Conservation (phyloP, 441 rosid genomes). For the Codiaeum variegatum region DNA sequence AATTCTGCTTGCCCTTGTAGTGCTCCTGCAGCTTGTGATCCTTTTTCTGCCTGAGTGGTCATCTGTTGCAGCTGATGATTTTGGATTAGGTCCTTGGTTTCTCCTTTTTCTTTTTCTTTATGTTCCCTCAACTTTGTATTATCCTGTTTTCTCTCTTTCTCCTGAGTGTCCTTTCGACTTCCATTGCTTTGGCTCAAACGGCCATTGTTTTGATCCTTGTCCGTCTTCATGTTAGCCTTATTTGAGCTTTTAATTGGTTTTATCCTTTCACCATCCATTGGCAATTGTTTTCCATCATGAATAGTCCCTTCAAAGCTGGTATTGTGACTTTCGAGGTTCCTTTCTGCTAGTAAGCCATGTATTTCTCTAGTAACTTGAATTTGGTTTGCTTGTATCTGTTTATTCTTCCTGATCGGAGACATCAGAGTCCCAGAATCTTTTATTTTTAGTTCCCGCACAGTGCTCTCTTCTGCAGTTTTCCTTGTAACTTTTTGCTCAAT, state of each 20-base stretch:
- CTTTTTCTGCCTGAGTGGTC: constrained; percentile 23
- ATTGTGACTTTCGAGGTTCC: constrained; percentile 20
- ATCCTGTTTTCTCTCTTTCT: constrained; percentile 36
- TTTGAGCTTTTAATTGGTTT: constrained; percentile 27
- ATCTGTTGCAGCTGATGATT: constrained; percentile 38
- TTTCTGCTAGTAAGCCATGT: constrained; percentile 25
- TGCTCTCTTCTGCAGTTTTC: constrained; percentile 32
- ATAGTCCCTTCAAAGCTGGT: constrained; percentile 28
- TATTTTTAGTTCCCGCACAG: constrained; percentile 22
- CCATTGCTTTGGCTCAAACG: constrained; percentile 25
- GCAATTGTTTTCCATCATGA: constrained; percentile 30
- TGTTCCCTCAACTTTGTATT: constrained; percentile 29
- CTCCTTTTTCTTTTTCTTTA: constrained; percentile 30
- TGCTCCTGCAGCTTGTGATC: constrained; percentile 25
- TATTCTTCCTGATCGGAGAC: constrained; percentile 23
- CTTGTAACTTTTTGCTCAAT: constrained; percentile 22
- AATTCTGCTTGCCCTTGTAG: constrained; percentile 25
- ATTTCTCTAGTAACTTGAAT: constrained; percentile 27
- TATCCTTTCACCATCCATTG: constrained; percentile 29
- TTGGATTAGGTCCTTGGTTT: constrained; percentile 24
- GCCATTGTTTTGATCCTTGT: constrained; percentile 26
- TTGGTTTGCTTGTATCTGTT: constrained; percentile 31
- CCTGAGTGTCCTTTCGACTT: constrained; percentile 31
- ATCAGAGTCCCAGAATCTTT: constrained; percentile 26
- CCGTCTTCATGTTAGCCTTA: constrained; percentile 25